Base-by-base conservation (phyloP, 2,329 filamentous ascomycete species). In the Ophiostoma piceae region DNA sequence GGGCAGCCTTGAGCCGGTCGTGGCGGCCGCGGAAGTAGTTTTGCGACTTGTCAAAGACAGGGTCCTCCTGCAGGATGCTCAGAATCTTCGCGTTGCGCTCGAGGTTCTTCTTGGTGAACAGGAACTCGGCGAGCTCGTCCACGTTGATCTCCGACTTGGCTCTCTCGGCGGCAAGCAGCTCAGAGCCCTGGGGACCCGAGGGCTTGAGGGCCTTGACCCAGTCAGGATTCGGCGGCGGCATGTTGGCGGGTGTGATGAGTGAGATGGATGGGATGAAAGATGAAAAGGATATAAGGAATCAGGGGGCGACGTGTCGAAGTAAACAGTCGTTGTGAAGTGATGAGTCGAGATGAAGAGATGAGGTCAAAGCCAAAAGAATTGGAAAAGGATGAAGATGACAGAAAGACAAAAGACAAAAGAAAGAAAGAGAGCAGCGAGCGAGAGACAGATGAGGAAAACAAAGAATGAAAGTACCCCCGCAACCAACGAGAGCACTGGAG, bases 1-100 rank as follows among this genome's bases (percentile, higher is more conserved):
- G 82, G 1, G 91, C 86, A 43, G 85, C 86, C 76, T 91, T 85
- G 75, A 93, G 88, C 67, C 88, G 84, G 72, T 91, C 89, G 35
- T 86, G 83, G 64, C 91, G 83, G 60, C 90, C 90, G 74, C 87
- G 84, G 77, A 91, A 91, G 79, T 92, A 92, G 77, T 92, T 92
- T 73, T 90, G 87, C 2, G 87, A 87, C 80, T 93, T 94, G 79
- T 93, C 89, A 74, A 94, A 93, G 70, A 92, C 84, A 68, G 86
- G 85, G 71, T 94, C 89, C 0, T 83, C 77, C 74, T 88, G 81
- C 5, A 94, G 83, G n/a, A 92, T 83, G 66, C 84, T 79, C 6
- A 92, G 80, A 37, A 94, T 83, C 32, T 80, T 81, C 1, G 84
- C 79, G 75, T 89, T 88, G 62, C 85, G 82, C 70, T 88, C 82